Conservation (phyloP, 1,284 basidiomycete genomes). For the Dichomitus squalens region DNA sequence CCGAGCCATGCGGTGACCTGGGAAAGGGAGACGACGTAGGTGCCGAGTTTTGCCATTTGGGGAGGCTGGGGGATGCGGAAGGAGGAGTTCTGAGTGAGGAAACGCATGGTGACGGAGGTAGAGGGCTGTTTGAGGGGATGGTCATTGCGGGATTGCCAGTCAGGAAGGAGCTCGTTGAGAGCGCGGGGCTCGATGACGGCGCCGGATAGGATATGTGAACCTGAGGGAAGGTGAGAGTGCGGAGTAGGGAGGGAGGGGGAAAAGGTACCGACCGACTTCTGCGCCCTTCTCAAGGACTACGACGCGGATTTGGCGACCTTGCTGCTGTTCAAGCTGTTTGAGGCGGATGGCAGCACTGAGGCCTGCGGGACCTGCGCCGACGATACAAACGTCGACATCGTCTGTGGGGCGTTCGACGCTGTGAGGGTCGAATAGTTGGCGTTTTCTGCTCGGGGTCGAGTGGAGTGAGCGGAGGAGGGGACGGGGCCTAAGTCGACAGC, state of each 20-base stretch:
- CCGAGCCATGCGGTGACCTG: constrained; percentile 91
- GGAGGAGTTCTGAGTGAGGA: constrained; percentile 73
- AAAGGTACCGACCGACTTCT: constrained; percentile 78
- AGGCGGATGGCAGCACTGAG: constrained; percentile 95
- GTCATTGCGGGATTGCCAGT: constrained; percentile 68
- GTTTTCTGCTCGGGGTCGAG: constrained; percentile 29
- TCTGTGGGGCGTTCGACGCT: constrained; percentile 79
- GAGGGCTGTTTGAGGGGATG: constrained; percentile 83
- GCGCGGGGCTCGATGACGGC: constrained; percentile 95
- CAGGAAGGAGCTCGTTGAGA: constrained; percentile 89
- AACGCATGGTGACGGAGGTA: constrained; percentile 84
- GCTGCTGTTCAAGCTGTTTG: constrained; percentile 89
- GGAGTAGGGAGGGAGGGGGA: neutral
- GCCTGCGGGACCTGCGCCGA: constrained; percentile 95
- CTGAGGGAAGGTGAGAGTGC: constrained; percentile 44
- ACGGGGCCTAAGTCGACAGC: constrained; percentile 4
- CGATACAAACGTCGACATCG: constrained; percentile 96
- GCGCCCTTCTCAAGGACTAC: constrained; percentile 95
- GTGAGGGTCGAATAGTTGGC: constrained; percentile 49
- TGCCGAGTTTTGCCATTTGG: constrained; percentile 95
- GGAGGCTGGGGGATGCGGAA: constrained; percentile 95
- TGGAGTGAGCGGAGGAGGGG: constrained; percentile 30
- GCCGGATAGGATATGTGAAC: constrained; percentile 94
- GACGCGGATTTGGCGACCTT: constrained; percentile 82
- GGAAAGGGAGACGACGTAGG: constrained; percentile 93